Conservation (phyloP, 495 filamentous ascomycete species). For the Chaetomium cochliodes region DNA sequence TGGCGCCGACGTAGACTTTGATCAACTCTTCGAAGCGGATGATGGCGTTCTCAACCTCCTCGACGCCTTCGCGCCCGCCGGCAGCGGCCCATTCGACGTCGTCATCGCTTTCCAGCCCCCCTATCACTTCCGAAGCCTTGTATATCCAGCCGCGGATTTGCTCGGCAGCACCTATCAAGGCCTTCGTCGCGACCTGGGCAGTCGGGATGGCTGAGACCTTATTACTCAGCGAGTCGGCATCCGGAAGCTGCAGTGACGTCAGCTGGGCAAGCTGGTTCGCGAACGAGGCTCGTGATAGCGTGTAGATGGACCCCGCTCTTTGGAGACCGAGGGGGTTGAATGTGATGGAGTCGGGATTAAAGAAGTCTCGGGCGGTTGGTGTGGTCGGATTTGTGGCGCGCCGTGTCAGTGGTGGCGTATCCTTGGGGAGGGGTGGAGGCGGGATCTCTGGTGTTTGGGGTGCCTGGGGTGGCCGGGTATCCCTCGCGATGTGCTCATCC, state of each 20-base stretch:
- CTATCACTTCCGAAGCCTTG: constrained; percentile 83
- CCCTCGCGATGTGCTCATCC: constrained; percentile 53
- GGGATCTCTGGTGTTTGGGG: constrained; percentile 35
- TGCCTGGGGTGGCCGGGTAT: constrained; percentile 29
- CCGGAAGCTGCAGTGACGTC: constrained; percentile 79
- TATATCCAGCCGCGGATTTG: constrained; percentile 90
- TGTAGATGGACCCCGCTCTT: constrained; percentile 79
- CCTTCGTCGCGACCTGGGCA: constrained; percentile 71
- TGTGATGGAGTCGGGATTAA: constrained; percentile 42
- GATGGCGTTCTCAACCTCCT: constrained; percentile 85
- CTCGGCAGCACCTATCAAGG: constrained; percentile 75
- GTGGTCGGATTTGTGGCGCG: constrained; percentile 22
- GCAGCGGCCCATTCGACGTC: constrained; percentile 97
- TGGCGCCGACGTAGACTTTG: constrained; percentile 83
- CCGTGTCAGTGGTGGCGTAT: constrained; percentile 43
- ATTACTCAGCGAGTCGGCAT: constrained; percentile 73
- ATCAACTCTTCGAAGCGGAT: constrained; percentile 80
- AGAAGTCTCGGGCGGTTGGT: constrained; percentile 36
- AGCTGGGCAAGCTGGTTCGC: constrained; percentile 85
- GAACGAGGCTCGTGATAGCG: constrained; percentile 84
- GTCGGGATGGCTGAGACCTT: constrained; percentile 81
- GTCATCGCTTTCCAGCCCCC: constrained; percentile 84
- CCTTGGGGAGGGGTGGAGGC: constrained; percentile 49
- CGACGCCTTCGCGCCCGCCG: constrained; percentile 82
- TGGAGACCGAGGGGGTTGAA: constrained; percentile 57